Base-by-base conservation (phyloP, 768 basidiomycete species). In the Strobilomyces echinocephalus region DNA sequence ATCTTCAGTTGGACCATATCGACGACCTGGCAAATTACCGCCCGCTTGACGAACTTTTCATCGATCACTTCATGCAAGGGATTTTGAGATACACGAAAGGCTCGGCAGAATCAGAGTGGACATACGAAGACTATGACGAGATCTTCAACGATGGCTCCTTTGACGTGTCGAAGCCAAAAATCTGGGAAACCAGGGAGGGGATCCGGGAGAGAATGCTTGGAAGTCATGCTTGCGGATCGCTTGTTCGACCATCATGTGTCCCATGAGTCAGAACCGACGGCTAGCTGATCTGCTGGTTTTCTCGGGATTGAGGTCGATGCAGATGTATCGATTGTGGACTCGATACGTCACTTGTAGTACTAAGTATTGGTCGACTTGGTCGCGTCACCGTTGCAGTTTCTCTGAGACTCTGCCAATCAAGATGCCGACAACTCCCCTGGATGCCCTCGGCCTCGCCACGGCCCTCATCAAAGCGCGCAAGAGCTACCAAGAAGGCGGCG, bases 401-500 rank as follows among this genome's bases (percentile, higher is more conserved):
- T n/a, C n/a, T n/a, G n/a, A n/a, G n/a, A n/a, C n/a, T n/a, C n/a
- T n/a, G n/a, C n/a, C n/a, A 4, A 24, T 24, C 24, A 4, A 2
- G 24, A 24, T 24, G 24, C 24, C 9, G 30, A 30, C 30, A 30
- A 30, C 30, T 5, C 30, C 30, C 30, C 30, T 30, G 3, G 30
- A 30, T 5, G 30, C 30, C 30, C 30, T 30, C 31, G 73, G 72
- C 34, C 56, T 73, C 26, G 54, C 63, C 24, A 63, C 62, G 7
- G 74, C 74, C 5, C 55, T 72, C 45, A 62, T 56, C 4, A 74
- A 84, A 56, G 84, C 80, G 0, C 63, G 63, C 31, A 73, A 74
- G 47, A 76, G 81, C 50, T 73, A 73, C 38, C 60, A 53, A 0
- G 77, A 84, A 54, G 80, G 82, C 1, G 83, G 84, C 0, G 72